A percentile compares a stretch with the other conserved stretches of the same genome.
Conservation (phyloP, 2,329 filamentous ascomycete genomes). For the Esteya vermicola region DNA sequence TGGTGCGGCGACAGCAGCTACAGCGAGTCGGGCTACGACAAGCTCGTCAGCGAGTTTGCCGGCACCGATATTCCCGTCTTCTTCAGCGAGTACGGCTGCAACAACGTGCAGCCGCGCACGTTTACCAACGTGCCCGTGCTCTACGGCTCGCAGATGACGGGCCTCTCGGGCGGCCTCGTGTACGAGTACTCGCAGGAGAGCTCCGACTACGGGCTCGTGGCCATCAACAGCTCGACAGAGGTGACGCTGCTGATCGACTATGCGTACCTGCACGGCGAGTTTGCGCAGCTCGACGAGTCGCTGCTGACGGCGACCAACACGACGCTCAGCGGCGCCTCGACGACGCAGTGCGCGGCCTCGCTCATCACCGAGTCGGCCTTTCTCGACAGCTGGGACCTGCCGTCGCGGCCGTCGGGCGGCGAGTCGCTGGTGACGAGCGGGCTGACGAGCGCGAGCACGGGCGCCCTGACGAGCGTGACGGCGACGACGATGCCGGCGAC, state of each 20-base stretch:
- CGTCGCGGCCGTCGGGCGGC: slow-evolving; percentile 1
- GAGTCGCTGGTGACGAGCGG: not conserved
- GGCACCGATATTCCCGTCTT: slow-evolving; percentile 55
- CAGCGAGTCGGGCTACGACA: slow-evolving; percentile 36
- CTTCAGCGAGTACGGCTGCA: slow-evolving; percentile 67
- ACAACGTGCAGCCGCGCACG: slow-evolving; percentile 46
- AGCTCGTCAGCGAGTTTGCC: slow-evolving; percentile 47
- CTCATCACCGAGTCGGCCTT: not conserved
- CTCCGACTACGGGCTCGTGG: slow-evolving; percentile 32
- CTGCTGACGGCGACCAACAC: not conserved
- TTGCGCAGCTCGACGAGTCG: not conserved
- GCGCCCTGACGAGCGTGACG: slow-evolving; percentile 2
- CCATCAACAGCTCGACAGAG: slow-evolving; percentile 4
- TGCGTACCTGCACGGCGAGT: slow-evolving; percentile 1
- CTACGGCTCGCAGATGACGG: slow-evolving; percentile 52
- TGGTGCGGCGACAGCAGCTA: slow-evolving; percentile 45
- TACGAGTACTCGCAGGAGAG: slow-evolving; percentile 62
- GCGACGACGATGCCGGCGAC: slow-evolving; percentile 4
- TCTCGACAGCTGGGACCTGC: not conserved
- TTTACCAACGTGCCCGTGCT: slow-evolving; percentile 61
- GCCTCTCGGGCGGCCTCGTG: slow-evolving; percentile 55
- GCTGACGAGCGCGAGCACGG: slow-evolving; percentile 1
- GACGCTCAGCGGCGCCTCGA: not conserved
- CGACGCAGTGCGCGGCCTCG: not conserved
- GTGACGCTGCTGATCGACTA: slow-evolving; percentile 3